phyloP scores from a whole-genome alignment of 1,284 basidiomycete genomes.

The Erythrobasidium hasegawianum region DNA sequence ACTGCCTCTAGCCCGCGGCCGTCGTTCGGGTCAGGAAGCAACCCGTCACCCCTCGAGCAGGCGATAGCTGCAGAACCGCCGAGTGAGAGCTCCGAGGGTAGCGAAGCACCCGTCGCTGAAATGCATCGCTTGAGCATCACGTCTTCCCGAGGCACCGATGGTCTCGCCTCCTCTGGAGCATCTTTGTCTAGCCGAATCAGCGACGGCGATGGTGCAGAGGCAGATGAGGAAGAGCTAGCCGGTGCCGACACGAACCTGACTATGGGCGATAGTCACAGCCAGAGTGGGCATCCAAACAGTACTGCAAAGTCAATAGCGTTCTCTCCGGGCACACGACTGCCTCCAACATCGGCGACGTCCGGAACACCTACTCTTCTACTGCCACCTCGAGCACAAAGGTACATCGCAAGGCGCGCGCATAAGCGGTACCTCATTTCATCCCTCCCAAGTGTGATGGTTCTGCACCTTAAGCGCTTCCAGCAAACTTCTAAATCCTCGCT shows the following conservation, averaged over 20 bases:
- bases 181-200: not conserved
- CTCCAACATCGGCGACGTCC: no score
- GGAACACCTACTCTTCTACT: not conserved
- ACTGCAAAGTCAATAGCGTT: no score
- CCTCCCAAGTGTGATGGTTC: slow-evolving; percentile 74
- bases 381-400: slow-evolving; percentile 42
- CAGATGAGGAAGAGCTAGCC: slow-evolving; percentile 43
- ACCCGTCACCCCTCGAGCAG: not conserved
- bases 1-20: not conserved
- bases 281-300: no score
- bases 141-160: not conserved
- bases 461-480: slow-evolving; percentile 92
- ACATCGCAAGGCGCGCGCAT: slow-evolving; percentile 74
- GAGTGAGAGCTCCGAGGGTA: not conserved
- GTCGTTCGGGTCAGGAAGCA: no score
- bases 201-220: slow-evolving; percentile 41
- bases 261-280: no score
- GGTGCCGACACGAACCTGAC: no score
- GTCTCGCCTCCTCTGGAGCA: not conserved
- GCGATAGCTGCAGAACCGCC: not conserved
- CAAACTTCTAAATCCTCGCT: slow-evolving; percentile 58
- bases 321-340: no score
- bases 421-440: slow-evolving; percentile 87
- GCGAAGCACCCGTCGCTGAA: not conserved
- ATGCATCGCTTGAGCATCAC: not conserved